Evolutionary conservation across 2,329 filamentous ascomycete species (phyloP).

Genomic region (Epichloe amarillans): DNA sequence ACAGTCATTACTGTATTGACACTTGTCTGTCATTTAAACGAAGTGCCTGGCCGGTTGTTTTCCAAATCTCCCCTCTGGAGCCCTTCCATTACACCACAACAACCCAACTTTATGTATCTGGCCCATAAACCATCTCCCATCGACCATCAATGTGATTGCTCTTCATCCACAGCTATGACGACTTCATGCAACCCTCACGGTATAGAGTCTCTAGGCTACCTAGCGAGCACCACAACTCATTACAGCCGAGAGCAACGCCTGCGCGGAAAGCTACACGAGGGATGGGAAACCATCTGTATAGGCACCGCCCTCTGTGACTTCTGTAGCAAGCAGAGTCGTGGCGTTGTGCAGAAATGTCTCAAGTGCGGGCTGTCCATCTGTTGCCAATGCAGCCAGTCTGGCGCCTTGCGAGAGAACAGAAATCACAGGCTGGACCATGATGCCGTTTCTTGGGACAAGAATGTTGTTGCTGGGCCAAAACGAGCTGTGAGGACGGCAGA

Average conservation of each 20-base stretch:
- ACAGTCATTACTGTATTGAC: neutral
- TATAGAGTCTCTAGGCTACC: neutral
- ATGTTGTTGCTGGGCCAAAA: neutral
- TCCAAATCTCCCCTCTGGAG: too few species aligned
- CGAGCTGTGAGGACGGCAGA: too few species aligned
- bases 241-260: neutral
- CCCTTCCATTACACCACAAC: too few species aligned
- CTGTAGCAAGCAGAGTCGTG: constrained; percentile 12
- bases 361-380: constrained; percentile 15
- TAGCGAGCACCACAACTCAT: neutral
- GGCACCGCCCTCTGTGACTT: constrained; percentile 16
- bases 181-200: neutral
- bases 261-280: constrained; percentile 6
- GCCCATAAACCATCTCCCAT: too few species aligned
- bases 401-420: constrained; percentile 7
- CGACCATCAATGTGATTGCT: too few species aligned
- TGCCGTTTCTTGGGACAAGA: constrained; percentile 9
- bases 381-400: constrained; percentile 8
- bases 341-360: constrained; percentile 13
- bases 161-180: neutral
- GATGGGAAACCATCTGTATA: constrained; percentile 11
- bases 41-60: neutral
- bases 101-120: too few species aligned
- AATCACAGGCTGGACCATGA: constrained; percentile 11
- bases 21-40: neutral